A percentile compares a stretch with the other conserved stretches of the same genome.
Evolutionary conservation across 2,329 filamentous ascomycete species (phyloP).

Genomic region (Verticillium dahliae): DNA sequence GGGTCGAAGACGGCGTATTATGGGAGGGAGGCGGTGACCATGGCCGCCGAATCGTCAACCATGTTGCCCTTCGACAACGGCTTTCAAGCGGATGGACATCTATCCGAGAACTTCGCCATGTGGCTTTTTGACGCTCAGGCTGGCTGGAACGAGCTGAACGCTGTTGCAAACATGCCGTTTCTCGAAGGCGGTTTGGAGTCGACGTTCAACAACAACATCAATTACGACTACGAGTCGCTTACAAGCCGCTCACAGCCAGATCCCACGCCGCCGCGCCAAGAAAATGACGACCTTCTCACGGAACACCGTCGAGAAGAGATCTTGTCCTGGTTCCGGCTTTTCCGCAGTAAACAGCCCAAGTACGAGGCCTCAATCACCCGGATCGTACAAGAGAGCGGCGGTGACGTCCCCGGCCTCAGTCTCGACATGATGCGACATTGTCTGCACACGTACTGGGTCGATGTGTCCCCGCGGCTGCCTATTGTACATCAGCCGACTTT

Average conservation of each 20-base stretch:
- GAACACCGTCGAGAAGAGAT: conserved; percentile 39
- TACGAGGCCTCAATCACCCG: conserved; percentile 21
- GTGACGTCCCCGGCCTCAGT: conserved; percentile 48
- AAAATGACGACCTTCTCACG: conserved; percentile 35
- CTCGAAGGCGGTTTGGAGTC: conserved; percentile 43
- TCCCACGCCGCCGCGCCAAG: conserved; percentile 32
- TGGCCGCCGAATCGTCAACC: conserved; percentile 23
- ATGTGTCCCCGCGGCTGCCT: conserved; percentile 78
- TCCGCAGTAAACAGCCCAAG: conserved; percentile 35
- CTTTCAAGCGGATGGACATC: conserved; percentile 25
- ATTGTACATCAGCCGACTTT: conserved; percentile 88
- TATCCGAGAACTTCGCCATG: conserved; percentile 38
- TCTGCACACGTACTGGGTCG: conserved; percentile 79
- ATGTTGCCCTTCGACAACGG: conserved; percentile 26
- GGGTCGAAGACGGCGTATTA: conserved; percentile 22
- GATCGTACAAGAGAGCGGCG: conserved; percentile 30
- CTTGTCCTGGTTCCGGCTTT: conserved; percentile 33
- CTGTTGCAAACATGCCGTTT: conserved; percentile 36
- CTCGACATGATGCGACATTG: conserved; percentile 80
- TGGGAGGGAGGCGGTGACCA: conserved; percentile 16
- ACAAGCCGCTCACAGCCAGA: conserved; percentile 40
- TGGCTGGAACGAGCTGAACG: conserved; percentile 31
- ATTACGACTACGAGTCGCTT: conserved; percentile 44
- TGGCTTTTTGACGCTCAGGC: conserved; percentile 45
- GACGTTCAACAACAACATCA: conserved; percentile 42